Evolutionary conservation across 2,329 filamentous ascomycete genomes (phyloP), one percentile per base, ranked within the genome.

Genomic region (Sporothrix protearum): DNA sequence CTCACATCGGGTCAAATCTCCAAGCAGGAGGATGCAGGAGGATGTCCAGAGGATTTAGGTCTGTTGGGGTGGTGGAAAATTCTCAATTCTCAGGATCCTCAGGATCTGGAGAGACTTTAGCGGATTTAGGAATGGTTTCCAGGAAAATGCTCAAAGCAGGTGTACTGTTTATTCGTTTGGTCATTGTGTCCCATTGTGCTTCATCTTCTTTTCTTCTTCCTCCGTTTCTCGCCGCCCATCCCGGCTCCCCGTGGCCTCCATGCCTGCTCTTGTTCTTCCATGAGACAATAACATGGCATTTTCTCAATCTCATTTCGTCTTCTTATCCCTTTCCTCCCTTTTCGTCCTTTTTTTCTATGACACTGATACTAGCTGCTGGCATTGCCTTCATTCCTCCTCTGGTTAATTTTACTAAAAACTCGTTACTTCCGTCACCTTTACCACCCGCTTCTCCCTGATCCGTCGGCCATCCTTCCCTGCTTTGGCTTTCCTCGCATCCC

Each of bases 31-130:
- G 55, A 61, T 61, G 53, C 55, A 22, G 8, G 55, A 39, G 30
- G 55, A 61, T 61, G 30, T 61, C 39, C 30, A 61, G 55, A 61
- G 55, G 55, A 59, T 59, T 9, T n/a, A 30, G 55, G 30, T 36
- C 10, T 53, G 49, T 9, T 16, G 49, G 4, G 10, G 10, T 28
- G 22, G 9, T 3, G 10, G 55, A 39, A 16, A 10, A 57, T 22
- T 36, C 30, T 47, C 16, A 47, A n/a, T n/a, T n/a, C n/a, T n/a
- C n/a, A n/a, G 30, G 25, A 57, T 22, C 22, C 30, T 47, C 16
- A 47, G 42, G 42, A 47, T 47, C 42, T 47, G 16, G 5, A 36
- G 55, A 53, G 30, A 36, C 4, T 61, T n/a, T 7, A 39, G 22
- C 7, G 55, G 33, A 9, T 39, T 39, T 36, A 33, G 28, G 14